These are phyloP conservation scores for Cyberlindnera sargentensis DNA, from an alignment of 805 yeast species.

Conservation along the genomic window DNA sequence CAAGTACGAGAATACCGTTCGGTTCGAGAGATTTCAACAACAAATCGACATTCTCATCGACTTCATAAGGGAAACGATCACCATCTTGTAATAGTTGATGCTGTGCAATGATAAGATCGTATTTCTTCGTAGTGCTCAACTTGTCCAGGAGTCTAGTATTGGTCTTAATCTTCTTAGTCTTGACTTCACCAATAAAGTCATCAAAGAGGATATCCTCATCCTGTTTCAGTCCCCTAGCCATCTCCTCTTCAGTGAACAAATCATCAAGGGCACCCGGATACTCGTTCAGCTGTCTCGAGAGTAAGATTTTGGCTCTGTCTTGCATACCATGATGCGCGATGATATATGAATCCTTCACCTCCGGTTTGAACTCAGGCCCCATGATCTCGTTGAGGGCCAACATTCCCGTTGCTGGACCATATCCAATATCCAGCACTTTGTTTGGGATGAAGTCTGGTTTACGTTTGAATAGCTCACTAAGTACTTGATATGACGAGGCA, in stretches of 20 bases:
- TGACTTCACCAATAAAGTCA: constrained; percentile 44
- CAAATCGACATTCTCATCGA: constrained; percentile 58
- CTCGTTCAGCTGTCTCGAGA: constrained; percentile 63
- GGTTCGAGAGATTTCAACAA: constrained; percentile 62
- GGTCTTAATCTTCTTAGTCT: constrained; percentile 46
- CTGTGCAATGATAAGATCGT: constrained; percentile 77
- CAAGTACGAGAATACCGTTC: constrained; percentile 67
- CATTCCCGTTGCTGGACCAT: constrained; percentile 91
- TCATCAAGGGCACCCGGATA: constrained; percentile 22
- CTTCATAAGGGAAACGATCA: constrained; percentile 59
- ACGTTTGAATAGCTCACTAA: constrained; percentile 58
- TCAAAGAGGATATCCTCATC: constrained; percentile 23
- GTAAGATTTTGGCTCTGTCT: constrained; percentile 66
- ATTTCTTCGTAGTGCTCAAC: constrained; percentile 43
- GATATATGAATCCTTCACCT: constrained; percentile 62
- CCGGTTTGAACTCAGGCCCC: constrained; percentile 57
- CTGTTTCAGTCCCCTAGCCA: constrained; percentile 13
- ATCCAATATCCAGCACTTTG: constrained; percentile 70
- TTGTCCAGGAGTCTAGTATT: constrained; percentile 47
- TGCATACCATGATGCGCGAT: constrained; percentile 71
- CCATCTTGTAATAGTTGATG: constrained; percentile 65
- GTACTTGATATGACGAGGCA: constrained; percentile 56
- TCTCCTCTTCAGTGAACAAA: constrained; percentile 12
- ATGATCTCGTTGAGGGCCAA: constrained; percentile 79
- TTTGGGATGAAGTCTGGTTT: constrained; percentile 56